Base-by-base conservation (phyloP, 1,284 basidiomycete species). In the Leccinum variabile region DNA sequence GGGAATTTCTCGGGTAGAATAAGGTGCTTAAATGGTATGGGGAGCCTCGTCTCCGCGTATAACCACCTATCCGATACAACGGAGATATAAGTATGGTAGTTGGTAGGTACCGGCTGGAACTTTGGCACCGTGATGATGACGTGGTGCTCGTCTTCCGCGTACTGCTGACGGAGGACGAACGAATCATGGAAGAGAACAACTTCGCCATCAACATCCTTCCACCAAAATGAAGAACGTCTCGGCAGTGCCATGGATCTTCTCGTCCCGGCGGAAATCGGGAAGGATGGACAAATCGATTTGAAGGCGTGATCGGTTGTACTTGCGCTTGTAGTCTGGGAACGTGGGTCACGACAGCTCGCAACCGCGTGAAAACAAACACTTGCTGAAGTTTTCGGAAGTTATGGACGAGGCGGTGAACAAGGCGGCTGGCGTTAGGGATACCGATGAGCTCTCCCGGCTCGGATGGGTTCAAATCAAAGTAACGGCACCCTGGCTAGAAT, bases 1-100 rank as follows among this genome's bases (percentile, higher is more conserved):
- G 96, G 95, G 85, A 98, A 98, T 70, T 97, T 97, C 72, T 97
- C 95, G 3, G 97, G 97, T 2, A 98, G 87, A 67, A 99, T 96
- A 59, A 99, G 86, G 74, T 99, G 95, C 77, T 97, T 97, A 87
- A 99, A 99, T 0, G 95, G 97, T 63, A 99, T 92, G 0, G 97
- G 96, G 0, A 99, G 80, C 10, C 95, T 88, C 2, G 95, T 98
- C 77, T 98, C 95, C 10, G 94, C 86, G 69, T 99, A 95, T 39
- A 99, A 73, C 97, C 97, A 99, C 44, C 94, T 87, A 75, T 99
- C 97, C 3, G 95, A 97, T 65, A 97, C 85, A 63, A 98, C 82
- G 11, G 94, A 94, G 73, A 99, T 95, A 78, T 95, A 99, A 22
- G 18, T 22, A 22, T 22, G 18, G 80, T 98, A 98, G 77, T 98